phyloP scores from a whole-genome alignment of 306 rosid species.

The Castanospermum australe region DNA sequence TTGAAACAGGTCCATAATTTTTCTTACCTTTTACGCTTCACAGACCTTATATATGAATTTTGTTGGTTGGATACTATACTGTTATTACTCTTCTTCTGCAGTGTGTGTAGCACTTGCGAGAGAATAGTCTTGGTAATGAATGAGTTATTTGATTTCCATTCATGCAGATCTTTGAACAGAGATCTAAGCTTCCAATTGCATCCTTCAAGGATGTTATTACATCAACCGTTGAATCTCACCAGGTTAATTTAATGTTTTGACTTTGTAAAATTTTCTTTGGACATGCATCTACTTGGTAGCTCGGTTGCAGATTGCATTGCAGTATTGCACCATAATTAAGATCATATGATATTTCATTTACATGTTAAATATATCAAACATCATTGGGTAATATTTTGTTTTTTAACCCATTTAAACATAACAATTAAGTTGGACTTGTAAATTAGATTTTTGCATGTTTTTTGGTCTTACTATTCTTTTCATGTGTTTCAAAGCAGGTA shows the following conservation, averaged over 20 bases:
- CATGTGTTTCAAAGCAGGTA: conserved; percentile 60
- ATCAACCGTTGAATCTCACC: conserved; percentile 76
- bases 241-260: conserved; percentile 50
- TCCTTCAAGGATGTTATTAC: conserved; percentile 72
- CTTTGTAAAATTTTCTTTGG: conserved; percentile 8
- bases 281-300: conserved; percentile 1
- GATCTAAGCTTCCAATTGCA: conserved; percentile 83
- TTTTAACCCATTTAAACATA: conserved; percentile 8
- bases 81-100: conserved; percentile 21
- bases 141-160: conserved; percentile 29
- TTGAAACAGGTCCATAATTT: conserved; percentile 63
- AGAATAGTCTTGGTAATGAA: conserved; percentile 19
- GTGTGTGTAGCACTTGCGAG: neutral
- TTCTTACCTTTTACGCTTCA: neutral
- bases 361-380: conserved; percentile 17
- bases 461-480: conserved; percentile 31
- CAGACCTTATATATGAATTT: conserved; percentile 19
- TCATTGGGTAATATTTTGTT: conserved; percentile 6
- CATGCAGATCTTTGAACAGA: conserved; percentile 52
- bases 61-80: conserved; percentile 28
- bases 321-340: conserved; percentile 25
- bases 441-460: conserved; percentile 27
- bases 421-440: neutral
- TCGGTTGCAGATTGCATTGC: conserved; percentile 23
- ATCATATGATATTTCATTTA: conserved; percentile 10